phyloP scores from a whole-genome alignment of 306 rosid genomes.

The Prunus kanzakura region DNA sequence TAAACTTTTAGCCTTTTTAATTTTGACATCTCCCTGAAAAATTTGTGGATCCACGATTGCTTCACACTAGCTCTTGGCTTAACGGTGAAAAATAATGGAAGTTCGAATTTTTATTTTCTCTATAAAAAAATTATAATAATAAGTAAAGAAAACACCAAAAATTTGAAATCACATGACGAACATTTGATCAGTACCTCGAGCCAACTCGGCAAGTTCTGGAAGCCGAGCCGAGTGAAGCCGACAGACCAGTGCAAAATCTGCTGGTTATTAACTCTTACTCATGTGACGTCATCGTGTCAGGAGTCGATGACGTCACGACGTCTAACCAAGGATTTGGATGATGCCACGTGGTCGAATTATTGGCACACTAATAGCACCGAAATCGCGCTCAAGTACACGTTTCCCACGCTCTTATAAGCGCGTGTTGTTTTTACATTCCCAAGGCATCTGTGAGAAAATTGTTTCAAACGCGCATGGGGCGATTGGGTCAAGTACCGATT shows the following conservation, averaged over 20 bases:
- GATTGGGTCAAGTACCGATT: conserved; percentile 4
- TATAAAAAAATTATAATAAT: too few species aligned
- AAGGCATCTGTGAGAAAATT: neutral
- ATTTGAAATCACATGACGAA: neutral
- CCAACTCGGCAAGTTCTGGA: neutral
- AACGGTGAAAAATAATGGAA: too few species aligned
- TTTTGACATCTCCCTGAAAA: too few species aligned
- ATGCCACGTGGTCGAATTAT: conserved; percentile 27
- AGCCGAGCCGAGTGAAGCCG: neutral
- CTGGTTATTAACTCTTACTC: neutral
- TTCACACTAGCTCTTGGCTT: too few species aligned
- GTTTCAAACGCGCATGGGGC: neutral
- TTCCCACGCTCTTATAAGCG: neutral
- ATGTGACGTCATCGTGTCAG: neutral
- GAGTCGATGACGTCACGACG: conserved; percentile 13
- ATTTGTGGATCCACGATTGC: too few species aligned
- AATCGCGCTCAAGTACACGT: neutral
- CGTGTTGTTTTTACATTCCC: neutral
- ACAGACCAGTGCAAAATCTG: too few species aligned
- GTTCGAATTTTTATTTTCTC: too few species aligned
- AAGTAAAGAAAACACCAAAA: too few species aligned
- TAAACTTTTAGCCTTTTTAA: too few species aligned
- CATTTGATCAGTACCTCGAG: neutral
- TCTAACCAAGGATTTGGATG: neutral
- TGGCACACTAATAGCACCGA: neutral